These are phyloP conservation scores for Oryza brachyantha DNA, from an alignment of 176 grass and related monocot species.

Conservation along the genomic window DNA sequence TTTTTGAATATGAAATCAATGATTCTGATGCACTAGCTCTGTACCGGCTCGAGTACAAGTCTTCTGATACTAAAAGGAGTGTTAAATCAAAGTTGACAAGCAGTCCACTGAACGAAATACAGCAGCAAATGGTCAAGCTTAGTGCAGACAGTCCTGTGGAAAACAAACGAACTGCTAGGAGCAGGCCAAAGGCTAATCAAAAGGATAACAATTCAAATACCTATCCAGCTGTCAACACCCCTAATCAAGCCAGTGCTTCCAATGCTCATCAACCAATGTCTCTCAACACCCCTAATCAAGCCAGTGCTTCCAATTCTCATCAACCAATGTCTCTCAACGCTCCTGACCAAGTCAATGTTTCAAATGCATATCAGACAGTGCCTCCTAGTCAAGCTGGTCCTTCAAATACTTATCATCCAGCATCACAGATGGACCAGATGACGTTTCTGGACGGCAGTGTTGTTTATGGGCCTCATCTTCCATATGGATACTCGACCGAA, in stretches of 20 bases:
- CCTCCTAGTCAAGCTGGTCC: slow-evolving; percentile 36
- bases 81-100: slow-evolving; percentile 55
- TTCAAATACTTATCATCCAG: slow-evolving; percentile 36
- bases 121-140: slow-evolving; percentile 68
- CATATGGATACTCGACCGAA: slow-evolving; percentile 47
- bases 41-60: slow-evolving; percentile 81
- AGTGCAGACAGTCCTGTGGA: slow-evolving; percentile 64
- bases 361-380: slow-evolving; percentile 49
- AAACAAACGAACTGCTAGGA: slow-evolving; percentile 57
- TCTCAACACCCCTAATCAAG: slow-evolving; percentile 36
- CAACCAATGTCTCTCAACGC: slow-evolving; percentile 1
- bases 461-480: slow-evolving; percentile 74
- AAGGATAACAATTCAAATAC: slow-evolving; percentile 45
- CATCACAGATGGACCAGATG: slow-evolving; percentile 42
- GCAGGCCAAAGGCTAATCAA: slow-evolving; percentile 47
- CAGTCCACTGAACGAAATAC: slow-evolving; percentile 54
- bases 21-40: slow-evolving; percentile 68
- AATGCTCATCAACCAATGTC: slow-evolving; percentile 23
- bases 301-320: slow-evolving; percentile 29
- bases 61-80: slow-evolving; percentile 64
- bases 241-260: slow-evolving; percentile 31
- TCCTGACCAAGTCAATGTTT: slow-evolving; percentile 28
- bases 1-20: slow-evolving; percentile 90
- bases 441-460: slow-evolving; percentile 46
- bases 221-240: slow-evolving; percentile 23